These are phyloP conservation scores for Linanthus parryae DNA, from an alignment of 148 eudicot genomes.

Conservation along the genomic window DNA sequence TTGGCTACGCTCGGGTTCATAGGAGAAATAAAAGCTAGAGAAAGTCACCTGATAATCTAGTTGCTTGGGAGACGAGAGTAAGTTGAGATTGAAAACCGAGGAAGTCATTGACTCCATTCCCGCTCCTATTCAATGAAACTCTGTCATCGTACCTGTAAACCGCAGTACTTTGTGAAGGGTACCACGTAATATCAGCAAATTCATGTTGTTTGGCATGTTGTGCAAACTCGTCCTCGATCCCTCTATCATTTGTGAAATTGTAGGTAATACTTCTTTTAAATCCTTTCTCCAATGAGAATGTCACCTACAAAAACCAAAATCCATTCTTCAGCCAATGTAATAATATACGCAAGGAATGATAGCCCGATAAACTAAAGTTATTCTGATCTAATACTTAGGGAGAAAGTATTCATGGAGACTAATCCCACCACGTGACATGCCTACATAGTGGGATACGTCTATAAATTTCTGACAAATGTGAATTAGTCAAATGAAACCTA, in stretches of 20 bases:
- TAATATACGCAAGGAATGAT: too few species aligned
- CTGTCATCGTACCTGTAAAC: conserved; percentile 63
- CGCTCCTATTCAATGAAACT: conserved; percentile 41
- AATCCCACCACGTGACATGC: too few species aligned
- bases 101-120: conserved; percentile 63
- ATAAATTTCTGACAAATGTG: too few species aligned
- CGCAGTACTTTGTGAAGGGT: conserved; percentile 63
- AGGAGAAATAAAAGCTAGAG: too few species aligned
- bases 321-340: too few species aligned
- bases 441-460: too few species aligned
- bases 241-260: conserved; percentile 49
- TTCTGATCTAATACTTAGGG: too few species aligned
- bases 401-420: too few species aligned
- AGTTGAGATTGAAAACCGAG: conserved; percentile 82
- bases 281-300: conserved; percentile 43
- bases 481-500: too few species aligned
- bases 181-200: conserved; percentile 84
- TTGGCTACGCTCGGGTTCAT: too few species aligned
- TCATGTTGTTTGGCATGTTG: conserved; percentile 57
- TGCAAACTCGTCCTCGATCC: conserved; percentile 33
- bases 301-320: too few species aligned
- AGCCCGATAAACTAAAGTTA: too few species aligned
- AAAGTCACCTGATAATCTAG: conserved; percentile 51
- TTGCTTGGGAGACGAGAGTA: conserved; percentile 29
- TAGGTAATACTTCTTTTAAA: conserved; percentile 74